Percentiles rank a stretch among this genome's conserved stretches.
Conservation (phyloP, 768 basidiomycete species). For the Tylopilus vinaceipallidus region DNA sequence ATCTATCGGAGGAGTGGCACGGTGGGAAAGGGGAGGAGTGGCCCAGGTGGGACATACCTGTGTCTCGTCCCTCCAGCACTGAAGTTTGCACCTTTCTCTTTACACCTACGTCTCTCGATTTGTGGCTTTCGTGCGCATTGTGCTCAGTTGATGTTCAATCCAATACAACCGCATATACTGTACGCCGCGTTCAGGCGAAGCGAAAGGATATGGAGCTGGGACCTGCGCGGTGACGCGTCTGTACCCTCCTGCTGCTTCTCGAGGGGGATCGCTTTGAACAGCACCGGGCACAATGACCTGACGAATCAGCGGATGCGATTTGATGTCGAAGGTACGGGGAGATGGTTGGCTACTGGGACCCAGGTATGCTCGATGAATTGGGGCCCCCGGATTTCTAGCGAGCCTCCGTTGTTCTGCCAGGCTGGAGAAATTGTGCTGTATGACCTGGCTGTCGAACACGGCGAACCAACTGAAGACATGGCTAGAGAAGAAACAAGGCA, state of each 20-base stretch:
- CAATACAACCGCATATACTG: conserved; percentile 62
- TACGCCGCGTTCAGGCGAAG: conserved; percentile 76
- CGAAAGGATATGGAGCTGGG: conserved; percentile 69
- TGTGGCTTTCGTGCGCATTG: not conserved
- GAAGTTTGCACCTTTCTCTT: not conserved
- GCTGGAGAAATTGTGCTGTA: conserved; percentile 60
- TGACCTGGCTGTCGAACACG: conserved; percentile 36
- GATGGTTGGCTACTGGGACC: conserved; percentile 63
- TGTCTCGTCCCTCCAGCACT: not conserved
- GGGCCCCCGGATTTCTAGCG: not conserved
- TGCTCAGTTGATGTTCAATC: conserved; percentile 73
- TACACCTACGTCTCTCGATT: too few relatives aligned
- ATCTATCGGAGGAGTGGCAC: conserved; percentile 58
- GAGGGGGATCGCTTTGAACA: not conserved
- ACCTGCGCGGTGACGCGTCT: conserved; percentile 60
- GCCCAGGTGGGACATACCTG: conserved; percentile 44
- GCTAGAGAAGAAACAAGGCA: conserved; percentile 9
- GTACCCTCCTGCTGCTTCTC: conserved; percentile 39
- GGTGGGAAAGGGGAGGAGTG: conserved; percentile 35
- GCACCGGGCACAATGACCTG: not conserved
- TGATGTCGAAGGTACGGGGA: conserved; percentile 69
- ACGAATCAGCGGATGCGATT: conserved; percentile 83
- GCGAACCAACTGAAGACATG: conserved; percentile 2
- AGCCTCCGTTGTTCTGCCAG: conserved; percentile 33
- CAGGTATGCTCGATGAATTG: conserved; percentile 45